phyloP scores from a whole-genome alignment of 352 stramenopile genomes.

The Globisporangium emineosum region DNA sequence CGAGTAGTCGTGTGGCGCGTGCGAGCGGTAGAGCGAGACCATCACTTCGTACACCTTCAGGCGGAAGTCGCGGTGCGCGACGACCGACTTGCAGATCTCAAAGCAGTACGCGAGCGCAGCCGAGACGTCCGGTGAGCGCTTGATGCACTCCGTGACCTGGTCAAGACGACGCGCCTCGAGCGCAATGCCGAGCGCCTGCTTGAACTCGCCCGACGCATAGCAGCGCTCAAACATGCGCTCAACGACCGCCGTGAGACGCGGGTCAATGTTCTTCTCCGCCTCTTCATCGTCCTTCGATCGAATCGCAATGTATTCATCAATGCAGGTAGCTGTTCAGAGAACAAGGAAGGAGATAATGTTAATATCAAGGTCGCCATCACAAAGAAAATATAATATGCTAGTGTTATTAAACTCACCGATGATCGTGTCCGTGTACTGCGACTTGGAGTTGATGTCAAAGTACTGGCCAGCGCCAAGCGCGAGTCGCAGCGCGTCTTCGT shows the following conservation, averaged over 20 bases:
- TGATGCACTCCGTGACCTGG: constrained; percentile 91
- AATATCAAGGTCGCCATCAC: not conserved
- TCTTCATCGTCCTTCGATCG: constrained; percentile 75
- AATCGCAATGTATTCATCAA: constrained; percentile 96
- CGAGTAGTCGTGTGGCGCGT: constrained; percentile 65
- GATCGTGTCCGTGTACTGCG: constrained; percentile 97
- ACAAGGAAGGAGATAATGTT: not conserved
- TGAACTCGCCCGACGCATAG: constrained; percentile 92
- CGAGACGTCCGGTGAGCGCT: constrained; percentile 66
- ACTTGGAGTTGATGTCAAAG: constrained; percentile 92
- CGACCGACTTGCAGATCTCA: constrained; percentile 90
- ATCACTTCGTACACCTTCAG: constrained; percentile 94
- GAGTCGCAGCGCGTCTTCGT: constrained; percentile 92
- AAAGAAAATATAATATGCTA: not conserved
- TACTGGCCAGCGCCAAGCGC: constrained; percentile 94
- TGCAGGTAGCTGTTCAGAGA: constrained; percentile 80
- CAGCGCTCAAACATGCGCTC: constrained; percentile 98
- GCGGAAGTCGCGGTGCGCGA: constrained; percentile 92
- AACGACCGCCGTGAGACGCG: constrained; percentile 94
- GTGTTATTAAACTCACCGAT: constrained; percentile 53
- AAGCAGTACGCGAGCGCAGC: constrained; percentile 92
- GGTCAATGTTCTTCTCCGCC: constrained; percentile 75
- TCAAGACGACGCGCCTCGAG: constrained; percentile 93
- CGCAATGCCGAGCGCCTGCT: constrained; percentile 97
- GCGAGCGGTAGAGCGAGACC: constrained; percentile 74